Evolutionary conservation across 768 basidiomycete species (phyloP).

Genomic region (Termitomyces bulborhizus): DNA sequence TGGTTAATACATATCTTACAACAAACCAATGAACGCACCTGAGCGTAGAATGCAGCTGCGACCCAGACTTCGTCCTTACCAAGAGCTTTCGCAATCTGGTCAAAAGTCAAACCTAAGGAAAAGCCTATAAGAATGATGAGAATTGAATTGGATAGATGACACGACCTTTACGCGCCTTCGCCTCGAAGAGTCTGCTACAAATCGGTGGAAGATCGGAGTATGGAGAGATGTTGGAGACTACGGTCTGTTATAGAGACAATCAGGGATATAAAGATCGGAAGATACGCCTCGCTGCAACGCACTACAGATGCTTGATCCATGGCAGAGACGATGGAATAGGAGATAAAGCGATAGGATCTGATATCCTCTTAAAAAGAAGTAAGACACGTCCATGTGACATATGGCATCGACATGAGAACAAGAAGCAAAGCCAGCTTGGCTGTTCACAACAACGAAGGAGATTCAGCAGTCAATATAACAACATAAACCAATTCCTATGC

Average conservation of each 20-base stretch:
- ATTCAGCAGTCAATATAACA: background rate
- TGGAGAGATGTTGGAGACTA: conserved; percentile 36
- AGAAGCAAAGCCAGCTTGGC: background rate
- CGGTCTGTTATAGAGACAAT: conserved; percentile 20
- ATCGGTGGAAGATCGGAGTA: conserved; percentile 49
- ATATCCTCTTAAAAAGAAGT: conserved; percentile 7
- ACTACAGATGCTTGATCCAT: conserved; percentile 29
- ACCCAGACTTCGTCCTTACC: conserved; percentile 78
- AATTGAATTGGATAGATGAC: background rate
- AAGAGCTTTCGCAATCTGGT: conserved; percentile 57
- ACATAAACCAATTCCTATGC: background rate
- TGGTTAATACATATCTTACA: background rate
- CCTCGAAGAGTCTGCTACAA: conserved; percentile 47
- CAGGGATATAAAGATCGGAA: background rate
- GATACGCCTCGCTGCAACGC: background rate
- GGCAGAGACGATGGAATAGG: conserved; percentile 1
- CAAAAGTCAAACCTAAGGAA: conserved; percentile 57
- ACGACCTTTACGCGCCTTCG: conserved; percentile 60
- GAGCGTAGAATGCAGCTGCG: conserved; percentile 77
- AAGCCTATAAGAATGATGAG: background rate
- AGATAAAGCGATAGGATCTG: conserved; percentile 1
- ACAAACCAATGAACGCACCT: conserved; percentile 32
- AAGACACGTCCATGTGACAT: conserved; percentile 9
- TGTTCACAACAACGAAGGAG: background rate
- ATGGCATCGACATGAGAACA: conserved; percentile 12